Evolutionary conservation across 1,284 basidiomycete genomes (phyloP), one percentile per base, ranked within the genome.

Genomic region (Cutaneotrichosporon arboriforme): DNA sequence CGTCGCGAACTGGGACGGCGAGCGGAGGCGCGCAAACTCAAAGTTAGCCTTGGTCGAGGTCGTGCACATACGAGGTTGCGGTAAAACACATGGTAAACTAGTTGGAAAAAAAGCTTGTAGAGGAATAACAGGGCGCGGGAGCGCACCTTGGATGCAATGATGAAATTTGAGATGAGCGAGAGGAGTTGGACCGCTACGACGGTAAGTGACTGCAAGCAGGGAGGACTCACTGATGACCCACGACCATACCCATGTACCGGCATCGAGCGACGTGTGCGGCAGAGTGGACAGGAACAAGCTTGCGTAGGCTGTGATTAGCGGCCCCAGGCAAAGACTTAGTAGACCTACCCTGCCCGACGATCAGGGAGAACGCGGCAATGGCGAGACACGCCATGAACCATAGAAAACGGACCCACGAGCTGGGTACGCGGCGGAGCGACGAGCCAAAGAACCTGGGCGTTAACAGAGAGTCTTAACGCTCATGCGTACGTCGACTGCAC

Each of bases 341-440:
- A 31, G 26, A 13, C 55, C 67, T 51, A 53, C 76, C 79, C 67
- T 82, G 81, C 5, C 81, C 81, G n/a, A 76, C 76, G n/a, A 81
- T 70, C 9, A 81, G 68, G 0, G 79, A 76, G 49, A 80, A 72
- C n/a, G 78, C 71, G 21, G 78, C 78, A 4, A 81, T 74, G 2
- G 73, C 75, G n/a, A 81, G 68, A 23, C 75, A 77, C 2, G 71
- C 68, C 70, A 81, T 77, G 67, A 82, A 82, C 80, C 80, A 81
- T 13, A 81, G 65, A 62, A 81, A 82, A 8, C 81, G 73, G 14
- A 76, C 68, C 70, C 81, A 82, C 0, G 76, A 78, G 10, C 77
- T 73, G 0, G 81, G 81, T 43, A 82, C 80, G 15, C 78, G 68
- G 15, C 58, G 48, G 12, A 59, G 51, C 49, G 77, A 72, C 3